phyloP scores from a whole-genome alignment of 306 rosid genomes.

The Alnus rubra region DNA sequence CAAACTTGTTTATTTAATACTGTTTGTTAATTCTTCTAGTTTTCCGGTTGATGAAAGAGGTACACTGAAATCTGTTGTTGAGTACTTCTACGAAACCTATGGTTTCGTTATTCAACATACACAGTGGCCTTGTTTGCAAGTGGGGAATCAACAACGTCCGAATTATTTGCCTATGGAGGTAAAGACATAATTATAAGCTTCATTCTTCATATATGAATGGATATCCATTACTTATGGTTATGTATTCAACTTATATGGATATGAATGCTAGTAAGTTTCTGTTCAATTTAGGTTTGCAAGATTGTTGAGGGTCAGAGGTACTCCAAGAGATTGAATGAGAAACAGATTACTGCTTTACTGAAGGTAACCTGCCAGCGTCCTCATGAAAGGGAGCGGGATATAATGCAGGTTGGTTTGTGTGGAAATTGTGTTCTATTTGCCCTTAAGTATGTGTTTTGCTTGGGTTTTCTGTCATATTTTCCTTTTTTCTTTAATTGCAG shows the following conservation, averaged over 20 bases:
- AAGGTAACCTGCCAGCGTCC: slow-evolving; percentile 97
- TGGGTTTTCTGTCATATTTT: not conserved
- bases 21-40: slow-evolving; percentile 38
- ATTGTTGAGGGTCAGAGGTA: slow-evolving; percentile 95
- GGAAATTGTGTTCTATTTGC: not conserved
- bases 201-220: not conserved
- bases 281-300: slow-evolving; percentile 75
- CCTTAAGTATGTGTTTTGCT: not conserved
- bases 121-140: slow-evolving; percentile 98
- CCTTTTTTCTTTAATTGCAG: not conserved
- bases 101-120: slow-evolving; percentile 81
- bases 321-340: slow-evolving; percentile 79
- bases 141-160: slow-evolving; percentile 85
- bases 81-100: slow-evolving; percentile 86
- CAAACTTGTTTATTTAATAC: slow-evolving; percentile 12
- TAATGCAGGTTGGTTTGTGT: slow-evolving; percentile 56
- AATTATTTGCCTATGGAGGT: slow-evolving; percentile 99
- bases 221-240: not conserved
- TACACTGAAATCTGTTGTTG: slow-evolving; percentile 90
- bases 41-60: slow-evolving; percentile 97
- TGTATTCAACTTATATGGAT: not conserved
- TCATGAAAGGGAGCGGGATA: slow-evolving; percentile 75
- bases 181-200: not conserved
- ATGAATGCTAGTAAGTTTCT: slow-evolving; percentile 19
- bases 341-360: slow-evolving; percentile 84